These are phyloP conservation scores for Aureobasidium sp. DNA, from an alignment of 2,329 filamentous ascomycete genomes.

Conservation along the genomic window DNA sequence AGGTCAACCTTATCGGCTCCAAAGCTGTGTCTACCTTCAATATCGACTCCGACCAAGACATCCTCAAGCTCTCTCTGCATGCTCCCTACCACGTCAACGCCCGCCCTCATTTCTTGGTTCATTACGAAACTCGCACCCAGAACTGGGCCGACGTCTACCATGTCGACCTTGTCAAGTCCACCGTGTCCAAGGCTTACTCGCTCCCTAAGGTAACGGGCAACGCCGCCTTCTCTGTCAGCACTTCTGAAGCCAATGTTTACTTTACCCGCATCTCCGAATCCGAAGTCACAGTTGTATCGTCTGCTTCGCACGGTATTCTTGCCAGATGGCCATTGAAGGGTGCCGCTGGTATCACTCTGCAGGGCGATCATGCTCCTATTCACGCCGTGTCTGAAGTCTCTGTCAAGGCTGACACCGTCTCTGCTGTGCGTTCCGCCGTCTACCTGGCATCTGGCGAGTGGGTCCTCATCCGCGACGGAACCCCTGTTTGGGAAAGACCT, in stretches of 20 bases:
- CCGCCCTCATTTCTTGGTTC: conserved; percentile 74
- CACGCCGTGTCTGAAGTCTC: conserved; percentile 77
- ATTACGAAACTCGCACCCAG: conserved; percentile 59
- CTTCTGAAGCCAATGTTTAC: conserved; percentile 71
- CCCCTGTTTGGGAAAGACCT: conserved; percentile 66
- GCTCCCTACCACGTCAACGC: conserved; percentile 65
- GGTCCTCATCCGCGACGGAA: conserved; percentile 75
- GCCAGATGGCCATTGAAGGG: conserved; percentile 59
- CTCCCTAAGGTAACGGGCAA: conserved; percentile 61
- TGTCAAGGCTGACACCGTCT: conserved; percentile 56
- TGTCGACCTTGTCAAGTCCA: conserved; percentile 60
- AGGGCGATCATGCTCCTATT: conserved; percentile 34
- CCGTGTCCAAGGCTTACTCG: conserved; percentile 68
- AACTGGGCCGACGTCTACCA: conserved; percentile 85
- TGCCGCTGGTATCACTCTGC: conserved; percentile 18
- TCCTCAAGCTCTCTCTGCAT: conserved; percentile 55
- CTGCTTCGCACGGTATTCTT: conserved; percentile 65
- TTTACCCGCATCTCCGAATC: conserved; percentile 74
- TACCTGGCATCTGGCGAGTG: conserved; percentile 62
- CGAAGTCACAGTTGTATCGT: conserved; percentile 66
- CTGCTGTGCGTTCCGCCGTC: conserved; percentile 69
- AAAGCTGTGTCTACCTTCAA: conserved; percentile 36
- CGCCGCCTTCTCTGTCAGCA: conserved; percentile 72
- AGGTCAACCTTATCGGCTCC: conserved; percentile 58
- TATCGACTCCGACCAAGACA: conserved; percentile 29